These are phyloP conservation scores for Xylaria sp. DNA, from an alignment of 2,329 filamentous ascomycete species.

Conservation along the genomic window DNA sequence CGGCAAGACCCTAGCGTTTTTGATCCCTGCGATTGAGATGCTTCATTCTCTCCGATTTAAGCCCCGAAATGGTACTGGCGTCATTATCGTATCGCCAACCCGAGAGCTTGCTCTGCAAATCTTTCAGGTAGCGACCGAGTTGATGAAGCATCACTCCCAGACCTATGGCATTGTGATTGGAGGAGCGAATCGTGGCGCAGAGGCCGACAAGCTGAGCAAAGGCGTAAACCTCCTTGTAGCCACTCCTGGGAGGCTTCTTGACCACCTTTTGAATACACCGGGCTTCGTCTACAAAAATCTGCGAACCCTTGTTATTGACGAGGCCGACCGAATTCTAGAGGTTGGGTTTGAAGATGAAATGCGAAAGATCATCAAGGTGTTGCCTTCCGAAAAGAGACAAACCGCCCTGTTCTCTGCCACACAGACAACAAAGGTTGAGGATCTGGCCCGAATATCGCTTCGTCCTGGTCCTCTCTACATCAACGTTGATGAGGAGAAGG, in stretches of 20 bases:
- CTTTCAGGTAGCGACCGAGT: constrained; percentile 91
- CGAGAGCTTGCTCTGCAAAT: constrained; percentile 95
- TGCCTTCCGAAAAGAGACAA: constrained; percentile 87
- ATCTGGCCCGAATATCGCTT: constrained; percentile 92
- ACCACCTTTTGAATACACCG: constrained; percentile 93
- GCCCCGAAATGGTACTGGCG: constrained; percentile 87
- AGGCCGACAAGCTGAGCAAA: constrained; percentile 93
- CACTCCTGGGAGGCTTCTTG: constrained; percentile 89
- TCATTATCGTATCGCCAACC: constrained; percentile 91
- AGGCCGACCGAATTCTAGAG: constrained; percentile 95
- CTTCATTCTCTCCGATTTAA: constrained; percentile 91
- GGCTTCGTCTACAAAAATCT: constrained; percentile 70
- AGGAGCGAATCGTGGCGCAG: constrained; percentile 88
- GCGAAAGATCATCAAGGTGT: constrained; percentile 93
- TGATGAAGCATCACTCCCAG: constrained; percentile 90
- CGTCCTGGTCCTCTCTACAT: constrained; percentile 93
- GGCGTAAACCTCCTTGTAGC: constrained; percentile 95
- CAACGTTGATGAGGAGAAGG: constrained; percentile 91
- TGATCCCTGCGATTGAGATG: constrained; percentile 95
- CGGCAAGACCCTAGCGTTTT: constrained; percentile 93
- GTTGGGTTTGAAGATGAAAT: constrained; percentile 99
- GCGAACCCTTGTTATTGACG: constrained; percentile 93
- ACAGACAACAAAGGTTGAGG: constrained; percentile 98
- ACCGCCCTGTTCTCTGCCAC: constrained; percentile 99
- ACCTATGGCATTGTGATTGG: constrained; percentile 97